phyloP scores from a whole-genome alignment of 768 basidiomycete species.

The Leccinum longicurvipes region DNA sequence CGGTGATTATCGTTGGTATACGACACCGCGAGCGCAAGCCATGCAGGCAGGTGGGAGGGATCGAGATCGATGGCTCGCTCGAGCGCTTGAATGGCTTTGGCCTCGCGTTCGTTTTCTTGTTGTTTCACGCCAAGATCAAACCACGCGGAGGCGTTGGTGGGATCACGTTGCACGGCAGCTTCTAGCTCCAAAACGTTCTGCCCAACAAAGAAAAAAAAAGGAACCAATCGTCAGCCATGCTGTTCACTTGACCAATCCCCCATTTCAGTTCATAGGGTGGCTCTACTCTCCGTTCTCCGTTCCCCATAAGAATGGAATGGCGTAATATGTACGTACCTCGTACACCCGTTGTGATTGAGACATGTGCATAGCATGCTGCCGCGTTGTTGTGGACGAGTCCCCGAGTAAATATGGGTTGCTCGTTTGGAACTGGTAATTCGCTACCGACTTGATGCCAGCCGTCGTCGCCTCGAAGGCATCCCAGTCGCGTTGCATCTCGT shows the following conservation, averaged over 20 bases:
- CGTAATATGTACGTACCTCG: conserved; percentile 36
- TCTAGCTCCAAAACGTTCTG: conserved; percentile 89
- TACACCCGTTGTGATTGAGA: conserved; percentile 27
- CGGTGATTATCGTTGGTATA: conserved; percentile 87
- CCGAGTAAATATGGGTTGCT: conserved; percentile 78
- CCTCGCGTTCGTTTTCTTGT: conserved; percentile 96
- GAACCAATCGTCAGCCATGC: conserved; percentile 15
- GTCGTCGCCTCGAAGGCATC: conserved; percentile 76
- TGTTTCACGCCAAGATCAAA: conserved; percentile 93
- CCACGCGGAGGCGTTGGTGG: conserved; percentile 73
- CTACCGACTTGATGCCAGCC: conserved; percentile 54
- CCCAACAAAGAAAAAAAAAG: conserved; percentile 13
- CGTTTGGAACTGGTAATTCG: conserved; percentile 66
- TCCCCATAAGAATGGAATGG: conserved; percentile 11
- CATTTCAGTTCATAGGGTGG: conserved; percentile 3
- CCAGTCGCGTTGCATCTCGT: conserved; percentile 71
- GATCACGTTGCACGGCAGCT: conserved; percentile 80
- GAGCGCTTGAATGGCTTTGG: conserved; percentile 83
- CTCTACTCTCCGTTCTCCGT: conserved; percentile 7
- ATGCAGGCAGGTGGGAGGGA: conserved; percentile 69
- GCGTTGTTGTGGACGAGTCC: conserved; percentile 46
- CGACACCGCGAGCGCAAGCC: conserved; percentile 89
- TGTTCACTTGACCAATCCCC: conserved; percentile 1
- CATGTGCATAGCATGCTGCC: conserved; percentile 42
- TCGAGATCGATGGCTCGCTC: conserved; percentile 78